A percentile compares a stretch with the other conserved stretches of the same genome.
Conservation (phyloP, 1,284 basidiomycete genomes). For the Paramarasmius palmivorus region DNA sequence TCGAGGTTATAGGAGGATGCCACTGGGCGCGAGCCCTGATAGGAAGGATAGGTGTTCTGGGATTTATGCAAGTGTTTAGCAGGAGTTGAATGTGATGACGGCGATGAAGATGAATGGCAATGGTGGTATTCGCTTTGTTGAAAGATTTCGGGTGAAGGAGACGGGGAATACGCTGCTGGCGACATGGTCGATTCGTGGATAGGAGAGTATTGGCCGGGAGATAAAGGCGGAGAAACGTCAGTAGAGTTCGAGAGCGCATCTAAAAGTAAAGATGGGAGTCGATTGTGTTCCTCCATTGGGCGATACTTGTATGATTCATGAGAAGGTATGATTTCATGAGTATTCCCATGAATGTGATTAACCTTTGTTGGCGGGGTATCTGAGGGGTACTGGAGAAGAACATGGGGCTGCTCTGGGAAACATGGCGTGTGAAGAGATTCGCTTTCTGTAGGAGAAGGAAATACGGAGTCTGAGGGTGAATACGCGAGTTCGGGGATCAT, state of each 20-base stretch:
- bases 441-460: slow-evolving; percentile 38
- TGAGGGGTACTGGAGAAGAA: slow-evolving; percentile 13
- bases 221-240: neutral
- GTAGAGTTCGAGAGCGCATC: neutral
- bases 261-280: neutral
- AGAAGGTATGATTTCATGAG: neutral
- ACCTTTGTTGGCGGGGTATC: slow-evolving; percentile 14
- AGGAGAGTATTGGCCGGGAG: slow-evolving; percentile 4
- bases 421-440: slow-evolving; percentile 32
- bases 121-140: neutral
- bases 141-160: neutral
- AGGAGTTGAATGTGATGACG: slow-evolving; percentile 5
- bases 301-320: neutral
- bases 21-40: slow-evolving; percentile 12
- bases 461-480: slow-evolving; percentile 35
- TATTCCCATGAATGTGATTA: slow-evolving; percentile 8
- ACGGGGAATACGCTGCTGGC: neutral
- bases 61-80: slow-evolving; percentile 7
- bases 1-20: slow-evolving; percentile 22
- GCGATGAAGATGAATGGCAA: neutral
- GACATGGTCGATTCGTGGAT: slow-evolving; percentile 1
- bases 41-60: slow-evolving; percentile 12
- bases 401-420: slow-evolving; percentile 16
- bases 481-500: slow-evolving; percentile 26
- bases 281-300: neutral